Conservation (phyloP, 2,329 filamentous ascomycete species). For the Helicocarpus griseus region DNA sequence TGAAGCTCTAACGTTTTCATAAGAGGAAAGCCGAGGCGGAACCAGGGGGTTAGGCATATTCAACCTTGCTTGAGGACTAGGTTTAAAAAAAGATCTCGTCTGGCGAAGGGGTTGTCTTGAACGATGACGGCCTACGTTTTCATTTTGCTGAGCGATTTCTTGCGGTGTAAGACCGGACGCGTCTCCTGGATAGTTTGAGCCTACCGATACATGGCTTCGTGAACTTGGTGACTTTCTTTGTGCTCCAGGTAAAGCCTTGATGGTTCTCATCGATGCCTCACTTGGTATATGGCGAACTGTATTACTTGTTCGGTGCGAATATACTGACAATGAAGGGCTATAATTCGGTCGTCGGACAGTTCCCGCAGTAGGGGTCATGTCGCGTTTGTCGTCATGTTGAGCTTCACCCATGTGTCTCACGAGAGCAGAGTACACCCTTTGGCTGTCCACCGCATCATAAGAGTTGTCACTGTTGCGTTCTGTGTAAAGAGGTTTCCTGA, state of each 20-base stretch:
- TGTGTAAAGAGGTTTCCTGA: slow-evolving; percentile 20
- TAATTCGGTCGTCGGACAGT: not conserved
- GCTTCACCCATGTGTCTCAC: slow-evolving; percentile 22
- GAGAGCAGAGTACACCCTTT: slow-evolving; percentile 25
- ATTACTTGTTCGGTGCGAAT: not conserved
- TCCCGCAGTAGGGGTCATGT: not conserved
- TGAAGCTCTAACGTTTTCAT: slow-evolving; percentile 2
- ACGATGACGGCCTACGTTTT: slow-evolving; percentile 4
- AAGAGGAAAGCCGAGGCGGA: slow-evolving; percentile 2
- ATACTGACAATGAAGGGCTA: slow-evolving; percentile 2
- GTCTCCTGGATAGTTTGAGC: slow-evolving; percentile 3
- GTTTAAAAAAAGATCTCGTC: slow-evolving; percentile 11
- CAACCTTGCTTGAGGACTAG: not conserved
- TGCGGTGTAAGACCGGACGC: slow-evolving; percentile 10
- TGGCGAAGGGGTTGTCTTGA: slow-evolving; percentile 3
- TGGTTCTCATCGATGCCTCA: slow-evolving; percentile 3
- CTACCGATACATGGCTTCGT: slow-evolving; percentile 1
- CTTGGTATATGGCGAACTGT: slow-evolving; percentile 7
- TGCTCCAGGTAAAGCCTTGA: not conserved
- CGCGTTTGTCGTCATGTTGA: not conserved
- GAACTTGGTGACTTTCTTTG: not conserved
- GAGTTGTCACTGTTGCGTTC: slow-evolving; percentile 11
- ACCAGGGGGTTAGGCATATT: slow-evolving; percentile 4
- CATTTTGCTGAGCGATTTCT: slow-evolving; percentile 14
- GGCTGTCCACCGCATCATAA: slow-evolving; percentile 17